Evolutionary conservation across 768 basidiomycete genomes (phyloP).

Genomic region (Leccinellum luteum): DNA sequence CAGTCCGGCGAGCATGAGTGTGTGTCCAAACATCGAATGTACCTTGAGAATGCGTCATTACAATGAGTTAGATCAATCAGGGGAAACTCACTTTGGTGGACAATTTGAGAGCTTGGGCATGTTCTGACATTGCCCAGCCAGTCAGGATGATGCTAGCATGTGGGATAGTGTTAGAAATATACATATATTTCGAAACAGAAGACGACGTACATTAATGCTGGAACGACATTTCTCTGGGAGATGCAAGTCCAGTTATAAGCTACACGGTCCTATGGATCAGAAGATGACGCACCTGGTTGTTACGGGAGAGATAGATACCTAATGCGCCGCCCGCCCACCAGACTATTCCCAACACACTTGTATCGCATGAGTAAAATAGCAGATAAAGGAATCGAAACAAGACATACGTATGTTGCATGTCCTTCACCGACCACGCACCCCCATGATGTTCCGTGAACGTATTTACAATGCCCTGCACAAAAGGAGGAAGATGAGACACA

Average conservation of each 20-base stretch:
- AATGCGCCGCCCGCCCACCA: slow-evolving; percentile 93
- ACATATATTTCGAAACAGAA: background rate
- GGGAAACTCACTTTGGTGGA: slow-evolving; percentile 62
- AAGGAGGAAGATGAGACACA: background rate
- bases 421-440: slow-evolving; percentile 79
- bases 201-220: slow-evolving; percentile 68
- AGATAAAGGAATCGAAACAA: background rate
- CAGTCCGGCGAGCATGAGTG: slow-evolving; percentile 80
- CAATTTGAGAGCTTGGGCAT: slow-evolving; percentile 79
- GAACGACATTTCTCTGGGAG: slow-evolving; percentile 70
- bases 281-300: slow-evolving; percentile 57
- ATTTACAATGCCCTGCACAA: slow-evolving; percentile 53
- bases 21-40: slow-evolving; percentile 80
- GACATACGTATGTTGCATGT: slow-evolving; percentile 90
- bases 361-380: slow-evolving; percentile 1
- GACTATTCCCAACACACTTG: slow-evolving; percentile 51
- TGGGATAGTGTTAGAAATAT: background rate
- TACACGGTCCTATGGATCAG: background rate
- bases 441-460: slow-evolving; percentile 93
- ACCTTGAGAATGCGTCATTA: slow-evolving; percentile 44
- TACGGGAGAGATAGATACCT: slow-evolving; percentile 78
- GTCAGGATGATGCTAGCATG: slow-evolving; percentile 74
- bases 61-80: background rate
- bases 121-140: slow-evolving; percentile 92
- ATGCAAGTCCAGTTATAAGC: background rate